Base-by-base conservation (phyloP, 345 rosid genomes). In the Orychophragmus violaceus region DNA sequence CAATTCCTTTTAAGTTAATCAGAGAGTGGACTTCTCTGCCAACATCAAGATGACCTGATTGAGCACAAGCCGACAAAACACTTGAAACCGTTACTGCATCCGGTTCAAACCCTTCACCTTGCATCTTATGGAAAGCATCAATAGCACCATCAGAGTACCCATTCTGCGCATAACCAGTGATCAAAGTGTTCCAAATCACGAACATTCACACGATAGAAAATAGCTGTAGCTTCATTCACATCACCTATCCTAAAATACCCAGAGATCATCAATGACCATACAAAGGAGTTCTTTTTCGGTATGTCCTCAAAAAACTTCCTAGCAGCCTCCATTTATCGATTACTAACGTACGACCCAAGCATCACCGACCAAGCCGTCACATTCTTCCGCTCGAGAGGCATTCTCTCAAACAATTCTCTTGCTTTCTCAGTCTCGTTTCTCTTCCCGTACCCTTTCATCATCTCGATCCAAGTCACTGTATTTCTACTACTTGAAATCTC, bases 211-310 rank as follows among this genome's bases (percentile, higher is more conserved):
- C 66, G 66, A 60, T 82, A 54, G 72, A 87, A 90, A 52, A 81
- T 72, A 17, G 45, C 39, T 62, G 72, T 77, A 18, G 95, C 92
- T 62, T 82, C 84, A 66, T 53, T 9, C 2, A 87, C 82, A 54
- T 77, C 72, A 58, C 87, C 89, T 41, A 70, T 64, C 74, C 74
- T 87, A 75, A 80, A 86, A 77, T 81, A 86, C 56, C 91, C 96
- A 3, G 89, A 86, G 71, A 84, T 78, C 89, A 90, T 82, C n/a
- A 85, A 74, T 28, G 96, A 88, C 93, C 93, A 90, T 9, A 74
- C 84, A 46, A 65, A 88, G 39, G 77, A 81, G 65, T 88, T 91
- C 79, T 85, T 86, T 56, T 76, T 73, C 3, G 85, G 91, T 88
- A 86, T 82, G 6, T 41, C 68, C 54, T 88, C 82, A n/a, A 91